Base-by-base conservation (phyloP, 1,139 yeast species). In the Pneumocystis wakefieldiae region DNA sequence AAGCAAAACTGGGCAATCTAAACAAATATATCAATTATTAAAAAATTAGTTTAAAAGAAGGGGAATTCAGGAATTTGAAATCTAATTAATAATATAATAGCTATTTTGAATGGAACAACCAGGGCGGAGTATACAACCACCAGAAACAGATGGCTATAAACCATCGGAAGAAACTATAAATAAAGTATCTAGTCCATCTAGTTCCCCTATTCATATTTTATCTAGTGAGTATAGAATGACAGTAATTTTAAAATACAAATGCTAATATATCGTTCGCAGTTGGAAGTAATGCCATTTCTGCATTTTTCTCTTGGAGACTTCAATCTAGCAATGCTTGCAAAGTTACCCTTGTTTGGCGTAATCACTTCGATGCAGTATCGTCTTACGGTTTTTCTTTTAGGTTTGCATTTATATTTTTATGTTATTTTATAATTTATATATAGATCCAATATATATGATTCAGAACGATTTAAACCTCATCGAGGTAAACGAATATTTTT, bases 281-380 rank as follows among this genome's bases (percentile, higher is more conserved):
- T 39, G 70, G 70, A 55, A 66, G 68, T 64, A 68, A 65, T 60
- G 66, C 70, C 32, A 63, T 68, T 59, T 65, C 69, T 19, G 70
- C 70, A n/a, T 68, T 67, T 59, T 62, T 68, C 28, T 63, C 70
- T 15, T 68, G 70, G 69, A 63, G 69, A 10, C 63, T 68, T 42
- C 60, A 68, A n/a, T 65, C 69, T 15, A 62, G 66, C 36, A 65
- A 66, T 53, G 67, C 69, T 17, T 66, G 67, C 36, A 69, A 68
- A 59, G 67, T 67, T 19, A 63, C 69, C 10, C 63, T 68, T 19
- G 68, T 68, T 58, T 68, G 70, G 69, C 67, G 66, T 39, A 59
- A 67, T 17, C 69, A 67, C 41, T 65, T 57, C 62, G 69, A 67
- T 28, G 64, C 67, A 39, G 69, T 67, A 57, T 35, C 58, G 10